A percentile compares a stretch with the other conserved stretches of the same genome.
These are phyloP conservation scores for Amanita rubescens DNA, from an alignment of 768 basidiomycete genomes.

Conservation along the genomic window DNA sequence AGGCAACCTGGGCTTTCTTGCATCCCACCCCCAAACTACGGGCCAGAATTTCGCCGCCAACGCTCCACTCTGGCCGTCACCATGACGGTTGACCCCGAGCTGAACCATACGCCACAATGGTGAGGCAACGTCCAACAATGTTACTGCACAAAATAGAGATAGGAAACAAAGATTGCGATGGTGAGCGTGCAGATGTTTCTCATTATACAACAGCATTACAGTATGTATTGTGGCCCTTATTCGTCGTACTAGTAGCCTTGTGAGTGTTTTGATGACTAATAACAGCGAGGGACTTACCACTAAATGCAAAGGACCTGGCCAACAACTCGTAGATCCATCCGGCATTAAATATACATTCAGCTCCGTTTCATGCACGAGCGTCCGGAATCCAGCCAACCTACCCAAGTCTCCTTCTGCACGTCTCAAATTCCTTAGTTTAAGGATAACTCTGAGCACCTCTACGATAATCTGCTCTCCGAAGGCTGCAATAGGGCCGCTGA, in stretches of 20 bases:
- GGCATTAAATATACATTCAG: slow-evolving; percentile 25
- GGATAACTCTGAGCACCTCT: slow-evolving; percentile 39
- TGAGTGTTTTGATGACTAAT: neutral
- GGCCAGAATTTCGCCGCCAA: too few species aligned
- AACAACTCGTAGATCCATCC: slow-evolving; percentile 26
- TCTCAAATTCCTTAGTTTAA: slow-evolving; percentile 36
- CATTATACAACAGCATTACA: too few species aligned
- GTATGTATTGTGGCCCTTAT: neutral
- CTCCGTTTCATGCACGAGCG: slow-evolving; percentile 25
- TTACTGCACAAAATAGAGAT: too few species aligned
- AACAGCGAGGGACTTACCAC: slow-evolving; percentile 17
- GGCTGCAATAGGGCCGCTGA: slow-evolving; percentile 29
- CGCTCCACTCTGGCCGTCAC: too few species aligned
- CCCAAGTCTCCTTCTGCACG: slow-evolving; percentile 40
- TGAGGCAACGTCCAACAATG: too few species aligned
- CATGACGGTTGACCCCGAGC: too few species aligned
- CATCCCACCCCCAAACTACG: too few species aligned
- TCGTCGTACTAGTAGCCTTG: neutral
- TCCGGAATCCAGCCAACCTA: slow-evolving; percentile 24
- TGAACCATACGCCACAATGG: too few species aligned
- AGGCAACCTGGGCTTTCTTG: too few species aligned
- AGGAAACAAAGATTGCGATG: too few species aligned
- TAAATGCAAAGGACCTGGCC: slow-evolving; percentile 32
- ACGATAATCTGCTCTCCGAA: slow-evolving; percentile 31
- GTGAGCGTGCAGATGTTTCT: too few species aligned